Percentiles rank a stretch among this genome's conserved stretches.
These are phyloP conservation scores for Apiospora malaysiana DNA, from an alignment of 2,329 filamentous ascomycete genomes.

Conservation along the genomic window DNA sequence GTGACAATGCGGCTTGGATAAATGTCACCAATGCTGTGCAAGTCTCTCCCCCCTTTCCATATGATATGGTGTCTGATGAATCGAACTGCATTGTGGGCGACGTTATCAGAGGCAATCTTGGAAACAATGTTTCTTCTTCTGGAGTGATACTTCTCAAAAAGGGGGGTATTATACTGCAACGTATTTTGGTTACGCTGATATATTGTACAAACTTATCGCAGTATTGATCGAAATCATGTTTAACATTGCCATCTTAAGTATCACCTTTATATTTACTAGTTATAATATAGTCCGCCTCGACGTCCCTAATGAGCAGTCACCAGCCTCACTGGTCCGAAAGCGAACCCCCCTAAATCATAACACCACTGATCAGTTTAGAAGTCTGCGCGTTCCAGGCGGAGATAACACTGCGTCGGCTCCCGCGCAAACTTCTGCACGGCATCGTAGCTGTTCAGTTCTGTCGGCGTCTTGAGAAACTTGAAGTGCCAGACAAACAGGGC, in stretches of 20 bases:
- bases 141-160: not conserved
- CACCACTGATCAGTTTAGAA: not conserved
- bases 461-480: slow-evolving; percentile 22
- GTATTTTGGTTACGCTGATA: not conserved
- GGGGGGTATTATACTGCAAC: not conserved
- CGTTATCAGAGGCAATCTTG: not conserved
- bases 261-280: not conserved
- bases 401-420: slow-evolving; percentile 21
- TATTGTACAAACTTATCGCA: not conserved
- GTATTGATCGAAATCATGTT: not conserved
- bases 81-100: not conserved
- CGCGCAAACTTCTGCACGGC: not conserved
- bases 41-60: not conserved
- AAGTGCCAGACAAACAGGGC: slow-evolving; percentile 31
- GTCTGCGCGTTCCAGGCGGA: not conserved
- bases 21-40: not conserved
- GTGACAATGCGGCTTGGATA: not conserved
- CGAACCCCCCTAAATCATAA: not conserved
- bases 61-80: not conserved
- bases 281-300: not conserved
- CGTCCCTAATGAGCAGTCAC: not conserved
- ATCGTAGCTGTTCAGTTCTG: slow-evolving; percentile 21
- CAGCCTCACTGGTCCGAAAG: not conserved
- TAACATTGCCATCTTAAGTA: not conserved
- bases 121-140: not conserved